phyloP scores from a whole-genome alignment of 1,284 basidiomycete species.

The Neonothopanus nambi region DNA sequence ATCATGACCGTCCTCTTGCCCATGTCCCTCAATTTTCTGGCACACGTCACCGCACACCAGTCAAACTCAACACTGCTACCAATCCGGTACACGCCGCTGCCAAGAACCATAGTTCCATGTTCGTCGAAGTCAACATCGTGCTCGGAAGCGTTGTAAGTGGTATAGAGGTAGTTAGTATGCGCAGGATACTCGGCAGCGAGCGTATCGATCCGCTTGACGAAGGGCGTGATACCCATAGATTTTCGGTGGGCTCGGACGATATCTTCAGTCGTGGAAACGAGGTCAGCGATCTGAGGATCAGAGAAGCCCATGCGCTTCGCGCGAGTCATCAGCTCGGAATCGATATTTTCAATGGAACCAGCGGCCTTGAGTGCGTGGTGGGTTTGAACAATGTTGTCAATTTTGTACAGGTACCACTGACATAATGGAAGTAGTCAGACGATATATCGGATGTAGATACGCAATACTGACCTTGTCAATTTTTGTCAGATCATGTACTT shows the following conservation, averaged over 20 bases:
- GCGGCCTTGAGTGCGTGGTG: constrained; percentile 73
- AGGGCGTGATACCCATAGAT: constrained; percentile 86
- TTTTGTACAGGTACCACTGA: constrained; percentile 98
- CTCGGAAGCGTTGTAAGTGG: constrained; percentile 96
- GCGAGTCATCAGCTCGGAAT: constrained; percentile 71
- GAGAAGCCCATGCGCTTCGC: constrained; percentile 96
- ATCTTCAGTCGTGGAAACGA: constrained; percentile 71
- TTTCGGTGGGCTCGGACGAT: constrained; percentile 86
- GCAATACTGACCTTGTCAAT: constrained; percentile 79
- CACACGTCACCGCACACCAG: constrained; percentile 99
- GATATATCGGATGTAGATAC: not conserved
- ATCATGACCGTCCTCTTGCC: constrained; percentile 98
- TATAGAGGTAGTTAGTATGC: constrained; percentile 99
- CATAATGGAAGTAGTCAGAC: constrained; percentile 8
- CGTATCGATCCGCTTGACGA: constrained; percentile 99
- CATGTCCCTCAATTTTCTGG: constrained; percentile 87
- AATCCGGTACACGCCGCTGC: constrained; percentile 97
- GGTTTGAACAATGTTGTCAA: constrained; percentile 94
- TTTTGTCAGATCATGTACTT: constrained; percentile 92
- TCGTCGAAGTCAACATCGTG: constrained; percentile 98
- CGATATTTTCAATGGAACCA: constrained; percentile 65
- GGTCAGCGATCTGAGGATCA: constrained; percentile 87
- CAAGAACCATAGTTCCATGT: constrained; percentile 98
- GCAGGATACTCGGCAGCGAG: constrained; percentile 99
- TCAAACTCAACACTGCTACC: constrained; percentile 99